phyloP scores from a whole-genome alignment of 2,329 filamentous ascomycete genomes.

The Byssothecium circinans region DNA sequence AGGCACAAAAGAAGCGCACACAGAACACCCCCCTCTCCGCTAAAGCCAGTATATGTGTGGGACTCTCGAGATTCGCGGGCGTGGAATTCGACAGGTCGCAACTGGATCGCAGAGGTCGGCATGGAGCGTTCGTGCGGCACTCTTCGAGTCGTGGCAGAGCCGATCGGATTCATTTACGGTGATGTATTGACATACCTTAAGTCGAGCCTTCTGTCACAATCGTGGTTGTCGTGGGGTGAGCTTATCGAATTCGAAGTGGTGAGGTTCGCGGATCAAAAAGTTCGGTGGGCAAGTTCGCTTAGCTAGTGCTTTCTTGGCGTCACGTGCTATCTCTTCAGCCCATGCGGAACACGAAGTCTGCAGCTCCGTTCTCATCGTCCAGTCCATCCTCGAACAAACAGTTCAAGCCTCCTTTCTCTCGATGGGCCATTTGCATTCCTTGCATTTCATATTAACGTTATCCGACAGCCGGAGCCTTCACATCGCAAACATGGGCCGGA shows the following conservation, averaged over 20 bases:
- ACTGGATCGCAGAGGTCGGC: neutral
- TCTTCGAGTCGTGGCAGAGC: neutral
- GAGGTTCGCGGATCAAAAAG: conserved; percentile 7
- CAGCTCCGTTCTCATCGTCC: no score
- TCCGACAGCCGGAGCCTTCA: no score
- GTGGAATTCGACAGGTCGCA: neutral
- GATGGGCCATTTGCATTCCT: neutral
- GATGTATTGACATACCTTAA: conserved; percentile 31
- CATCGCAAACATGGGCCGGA: no score
- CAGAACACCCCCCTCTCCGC: neutral
- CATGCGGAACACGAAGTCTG: no score
- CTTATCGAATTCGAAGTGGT: conserved; percentile 25
- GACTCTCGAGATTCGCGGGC: neutral
- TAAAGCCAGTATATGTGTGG: neutral
- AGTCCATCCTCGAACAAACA: no score
- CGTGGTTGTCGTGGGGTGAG: conserved; percentile 36
- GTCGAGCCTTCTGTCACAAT: conserved; percentile 41
- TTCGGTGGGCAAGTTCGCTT: conserved; percentile 1
- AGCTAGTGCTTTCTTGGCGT: conserved; percentile 4
- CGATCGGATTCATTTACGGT: neutral
- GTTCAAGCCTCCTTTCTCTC: neutral
- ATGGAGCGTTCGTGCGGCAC: neutral
- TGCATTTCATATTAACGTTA: no score
- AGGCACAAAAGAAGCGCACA: neutral
- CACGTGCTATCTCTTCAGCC: neutral